These are phyloP conservation scores for Talaromyces borbonicus DNA, from an alignment of 495 filamentous ascomycete species.

Conservation along the genomic window DNA sequence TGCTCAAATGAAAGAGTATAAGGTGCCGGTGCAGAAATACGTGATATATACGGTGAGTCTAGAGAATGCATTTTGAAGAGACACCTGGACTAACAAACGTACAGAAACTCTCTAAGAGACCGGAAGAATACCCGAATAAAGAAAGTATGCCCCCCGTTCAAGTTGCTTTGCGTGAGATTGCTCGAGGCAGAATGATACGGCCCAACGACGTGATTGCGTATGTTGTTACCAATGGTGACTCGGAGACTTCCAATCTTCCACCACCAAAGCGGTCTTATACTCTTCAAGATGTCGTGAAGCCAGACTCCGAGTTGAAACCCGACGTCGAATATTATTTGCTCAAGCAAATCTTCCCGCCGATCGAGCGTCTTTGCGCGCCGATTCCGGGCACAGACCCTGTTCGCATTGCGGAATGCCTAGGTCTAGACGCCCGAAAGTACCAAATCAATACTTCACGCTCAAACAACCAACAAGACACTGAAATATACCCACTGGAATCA, in stretches of 20 bases:
- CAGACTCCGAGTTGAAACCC: constrained; percentile 61
- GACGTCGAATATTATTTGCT: constrained; percentile 95
- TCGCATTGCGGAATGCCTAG: constrained; percentile 84
- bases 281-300: constrained; percentile 73
- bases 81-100: constrained; percentile 1
- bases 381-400: constrained; percentile 84
- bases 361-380: constrained; percentile 94
- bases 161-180: constrained; percentile 80
- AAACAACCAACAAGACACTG: constrained; percentile 41
- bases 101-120: constrained; percentile 83
- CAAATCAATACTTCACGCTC: constrained; percentile 52
- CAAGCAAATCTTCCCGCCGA: constrained; percentile 97
- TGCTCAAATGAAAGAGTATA: constrained; percentile 68
- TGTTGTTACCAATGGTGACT: constrained; percentile 74
- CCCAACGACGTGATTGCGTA: constrained; percentile 94
- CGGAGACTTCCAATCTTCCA: constrained; percentile 50
- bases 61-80: neutral
- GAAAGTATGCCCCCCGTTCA: constrained; percentile 96
- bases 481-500: constrained; percentile 80
- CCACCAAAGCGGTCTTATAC: constrained; percentile 82
- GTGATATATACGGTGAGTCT: constrained; percentile 74
- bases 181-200: constrained; percentile 75
- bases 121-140: constrained; percentile 85
- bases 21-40: constrained; percentile 72
- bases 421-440: constrained; percentile 84